phyloP scores from a whole-genome alignment of 345 rosid species.

The Citropsis articulata region DNA sequence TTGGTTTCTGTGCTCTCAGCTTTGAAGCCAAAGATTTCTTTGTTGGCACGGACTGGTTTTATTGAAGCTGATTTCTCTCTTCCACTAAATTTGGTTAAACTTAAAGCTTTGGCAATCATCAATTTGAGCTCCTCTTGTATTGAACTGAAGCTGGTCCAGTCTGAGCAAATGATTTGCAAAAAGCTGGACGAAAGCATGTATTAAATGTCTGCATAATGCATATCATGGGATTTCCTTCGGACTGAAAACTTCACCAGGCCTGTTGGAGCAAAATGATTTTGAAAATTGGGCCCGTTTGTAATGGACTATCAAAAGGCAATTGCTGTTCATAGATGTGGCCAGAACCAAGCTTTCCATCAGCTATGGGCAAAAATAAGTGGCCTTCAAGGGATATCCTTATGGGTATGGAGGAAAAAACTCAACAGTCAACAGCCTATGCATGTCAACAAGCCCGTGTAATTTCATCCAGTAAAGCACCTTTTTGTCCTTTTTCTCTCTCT shows the following conservation, averaged over 20 bases:
- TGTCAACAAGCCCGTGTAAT: too few species aligned
- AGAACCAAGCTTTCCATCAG: too few species aligned
- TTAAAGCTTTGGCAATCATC: background rate
- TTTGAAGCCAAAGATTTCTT: background rate
- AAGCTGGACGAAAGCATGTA: background rate
- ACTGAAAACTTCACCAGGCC: background rate
- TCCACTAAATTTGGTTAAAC: background rate
- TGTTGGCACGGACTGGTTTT: background rate
- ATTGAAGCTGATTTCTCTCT: background rate
- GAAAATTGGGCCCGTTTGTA: background rate
- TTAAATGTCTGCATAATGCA: background rate
- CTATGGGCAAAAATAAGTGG: too few species aligned
- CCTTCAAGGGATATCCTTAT: too few species aligned
- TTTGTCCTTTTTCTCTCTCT: too few species aligned
- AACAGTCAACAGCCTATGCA: too few species aligned
- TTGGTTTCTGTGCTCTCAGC: background rate
- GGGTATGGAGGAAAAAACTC: too few species aligned
- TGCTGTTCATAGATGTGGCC: too few species aligned
- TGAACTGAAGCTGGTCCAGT: background rate
- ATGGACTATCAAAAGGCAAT: background rate
- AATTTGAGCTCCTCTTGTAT: background rate
- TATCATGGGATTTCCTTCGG: background rate
- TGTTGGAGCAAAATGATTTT: background rate
- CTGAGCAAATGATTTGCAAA: background rate
- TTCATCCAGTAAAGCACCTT: too few species aligned